phyloP scores from a whole-genome alignment of 257 asterid genomes.

The Marsdenia floribunda region DNA sequence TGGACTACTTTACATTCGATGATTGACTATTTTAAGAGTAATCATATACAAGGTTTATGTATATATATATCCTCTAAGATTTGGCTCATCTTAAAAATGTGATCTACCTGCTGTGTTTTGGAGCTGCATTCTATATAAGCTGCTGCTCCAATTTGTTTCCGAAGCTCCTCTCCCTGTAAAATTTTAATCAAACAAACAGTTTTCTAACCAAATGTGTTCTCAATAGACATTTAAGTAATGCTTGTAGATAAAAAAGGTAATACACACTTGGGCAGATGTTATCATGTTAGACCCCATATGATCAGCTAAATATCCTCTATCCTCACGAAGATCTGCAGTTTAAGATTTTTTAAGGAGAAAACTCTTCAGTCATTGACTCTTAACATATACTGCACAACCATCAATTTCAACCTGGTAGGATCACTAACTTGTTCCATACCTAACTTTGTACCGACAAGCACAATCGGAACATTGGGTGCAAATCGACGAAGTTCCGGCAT shows the following conservation, averaged over 20 bases:
- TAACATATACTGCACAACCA: background rate
- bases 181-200: background rate
- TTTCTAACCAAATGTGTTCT: background rate
- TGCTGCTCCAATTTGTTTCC: constrained; percentile 96
- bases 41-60: no score
- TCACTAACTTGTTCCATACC: constrained; percentile 36
- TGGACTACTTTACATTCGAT: background rate
- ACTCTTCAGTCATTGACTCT: background rate
- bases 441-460: constrained; percentile 86
- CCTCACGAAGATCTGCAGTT: constrained; percentile 72
- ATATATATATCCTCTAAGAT: background rate
- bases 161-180: constrained; percentile 84
- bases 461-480: constrained; percentile 91
- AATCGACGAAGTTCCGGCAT: constrained; percentile 99
- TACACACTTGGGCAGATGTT: constrained; percentile 73
- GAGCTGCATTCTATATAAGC: constrained; percentile 98
- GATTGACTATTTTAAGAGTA: no score
- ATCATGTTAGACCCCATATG: constrained; percentile 69
- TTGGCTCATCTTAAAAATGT: background rate
- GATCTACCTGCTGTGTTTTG: constrained; percentile 84
- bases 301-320: constrained; percentile 61
- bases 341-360: background rate
- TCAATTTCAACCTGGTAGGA: background rate
- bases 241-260: background rate
- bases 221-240: background rate